Base-by-base conservation (phyloP, 495 filamentous ascomycete genomes). In the Trichocladium antarcticum region DNA sequence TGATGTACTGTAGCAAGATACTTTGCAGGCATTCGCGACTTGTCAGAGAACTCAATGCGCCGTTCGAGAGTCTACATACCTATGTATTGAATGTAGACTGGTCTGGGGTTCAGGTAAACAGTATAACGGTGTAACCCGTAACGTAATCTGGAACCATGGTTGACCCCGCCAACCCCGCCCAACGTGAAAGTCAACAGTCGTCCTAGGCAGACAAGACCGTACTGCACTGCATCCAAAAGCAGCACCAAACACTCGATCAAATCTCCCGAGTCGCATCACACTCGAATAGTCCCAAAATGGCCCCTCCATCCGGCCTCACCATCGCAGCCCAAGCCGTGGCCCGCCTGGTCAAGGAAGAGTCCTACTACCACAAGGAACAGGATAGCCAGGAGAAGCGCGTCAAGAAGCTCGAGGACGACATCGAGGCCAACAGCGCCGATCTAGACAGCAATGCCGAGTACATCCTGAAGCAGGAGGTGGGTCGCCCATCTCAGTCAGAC, bases 281-380 rank as follows among this genome's bases (percentile, higher is more conserved):
- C 31, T 27, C 19, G 21, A 36, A 50, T 35, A 5, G 28, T 29
- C 11, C 14, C 39, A 64, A 9, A 11, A 64, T 64, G 61, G 50
- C 61, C 11, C 59, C 61, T 4, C 61, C 61, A 7, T 47, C 55
- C n/a, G 49, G 57, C 41, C 61, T 64, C 45, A 46, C 47, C 47
- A 64, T 62, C 51, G 61, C 61, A 28, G 55, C 61, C 17, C 53
- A 57, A 27, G 57, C 61, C 1, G 74, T 96, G 57, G 69, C 77
- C 56, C 87, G 90, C 45, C 74, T 96, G 42, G 78, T 95, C 46
- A 95, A 95, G 64, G 92, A 98, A 64, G 87, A 95, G 60, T 72
- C 74, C 29, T 88, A 80, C 62, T 96, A 98, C 70, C 84, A 87
- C 67, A 81, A 82, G 55, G 92, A 98, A 60, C 74, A 86, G 17